These are phyloP conservation scores for Fusarium ambrosium DNA, from an alignment of 2,329 filamentous ascomycete genomes.

Conservation along the genomic window DNA sequence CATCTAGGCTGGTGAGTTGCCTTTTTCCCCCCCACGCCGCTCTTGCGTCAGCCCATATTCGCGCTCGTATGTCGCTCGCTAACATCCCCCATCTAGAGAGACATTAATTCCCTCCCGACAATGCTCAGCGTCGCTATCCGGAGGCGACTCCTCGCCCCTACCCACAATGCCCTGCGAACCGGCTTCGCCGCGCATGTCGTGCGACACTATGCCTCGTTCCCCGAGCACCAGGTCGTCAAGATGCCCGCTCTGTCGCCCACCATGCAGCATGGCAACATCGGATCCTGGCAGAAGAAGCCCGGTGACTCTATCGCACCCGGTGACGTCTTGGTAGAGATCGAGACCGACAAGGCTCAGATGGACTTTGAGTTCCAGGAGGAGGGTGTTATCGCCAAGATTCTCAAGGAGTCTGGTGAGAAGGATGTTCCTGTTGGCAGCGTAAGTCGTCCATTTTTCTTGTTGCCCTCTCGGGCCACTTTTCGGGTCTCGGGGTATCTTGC, in stretches of 20 bases:
- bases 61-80: conserved; percentile 39
- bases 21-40: conserved; percentile 11
- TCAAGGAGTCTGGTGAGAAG: conserved; percentile 94
- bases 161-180: conserved; percentile 64
- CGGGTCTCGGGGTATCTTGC: conserved; percentile 33
- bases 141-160: conserved; percentile 69
- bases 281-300: conserved; percentile 96
- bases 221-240: conserved; percentile 92
- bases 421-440: conserved; percentile 95
- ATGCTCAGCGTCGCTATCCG: conserved; percentile 76
- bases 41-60: conserved; percentile 33
- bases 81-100: conserved; percentile 43
- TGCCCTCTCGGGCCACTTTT: conserved; percentile 18
- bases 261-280: conserved; percentile 97
- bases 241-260: conserved; percentile 99
- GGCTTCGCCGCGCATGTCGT: conserved; percentile 68
- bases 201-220: conserved; percentile 85
- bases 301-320: conserved; percentile 90
- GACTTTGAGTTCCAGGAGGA: conserved; percentile 99
- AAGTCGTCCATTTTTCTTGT: conserved; percentile 60
- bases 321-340: conserved; percentile 97
- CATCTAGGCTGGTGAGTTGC: conserved; percentile 41
- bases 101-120: conserved; percentile 48
- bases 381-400: conserved; percentile 92
- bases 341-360: conserved; percentile 99